A percentile compares a stretch with the other conserved stretches of the same genome.
phyloP scores from a whole-genome alignment of 2,329 filamentous ascomycete species.

The Microcera coccophila region DNA sequence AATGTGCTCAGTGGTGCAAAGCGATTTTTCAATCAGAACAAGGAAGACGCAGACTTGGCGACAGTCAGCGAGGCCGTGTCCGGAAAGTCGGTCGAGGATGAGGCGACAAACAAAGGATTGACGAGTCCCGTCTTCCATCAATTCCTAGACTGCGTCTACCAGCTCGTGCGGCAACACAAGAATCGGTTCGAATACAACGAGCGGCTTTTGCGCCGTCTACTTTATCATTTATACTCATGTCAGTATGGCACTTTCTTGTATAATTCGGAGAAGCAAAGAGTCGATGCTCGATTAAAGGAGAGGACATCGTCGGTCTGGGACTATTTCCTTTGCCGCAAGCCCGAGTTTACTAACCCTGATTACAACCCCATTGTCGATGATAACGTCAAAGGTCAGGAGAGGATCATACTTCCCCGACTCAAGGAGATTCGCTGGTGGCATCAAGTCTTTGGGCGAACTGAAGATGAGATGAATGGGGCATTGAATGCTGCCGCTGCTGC shows the following conservation, averaged over 20 bases:
- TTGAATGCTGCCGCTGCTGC: constrained; percentile 53
- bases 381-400: constrained; percentile 71
- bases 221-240: constrained; percentile 93
- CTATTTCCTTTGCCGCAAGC: constrained; percentile 78
- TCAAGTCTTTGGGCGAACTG: constrained; percentile 77
- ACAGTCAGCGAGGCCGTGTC: constrained; percentile 39
- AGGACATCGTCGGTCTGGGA: constrained; percentile 89
- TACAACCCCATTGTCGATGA: constrained; percentile 77
- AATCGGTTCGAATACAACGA: constrained; percentile 95
- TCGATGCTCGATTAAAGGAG: constrained; percentile 64
- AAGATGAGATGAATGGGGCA: constrained; percentile 86
- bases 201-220: constrained; percentile 78
- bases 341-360: constrained; percentile 77
- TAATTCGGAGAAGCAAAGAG: constrained; percentile 87
- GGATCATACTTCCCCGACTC: constrained; percentile 75
- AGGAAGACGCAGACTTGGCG: constrained; percentile 61
- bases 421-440: constrained; percentile 91
- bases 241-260: constrained; percentile 97
- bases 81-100: constrained; percentile 45
- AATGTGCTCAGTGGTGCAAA: constrained; percentile 83
- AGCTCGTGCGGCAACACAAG: constrained; percentile 79
- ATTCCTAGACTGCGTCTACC: constrained; percentile 91
- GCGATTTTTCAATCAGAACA: constrained; percentile 78
- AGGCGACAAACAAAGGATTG: constrained; percentile 80
- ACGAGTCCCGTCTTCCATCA: constrained; percentile 96